Percentiles rank a stretch among this genome's conserved stretches.
These are phyloP conservation scores for Cladophialophora psammophila DNA, from an alignment of 2,329 filamentous ascomycete species.

Conservation along the genomic window DNA sequence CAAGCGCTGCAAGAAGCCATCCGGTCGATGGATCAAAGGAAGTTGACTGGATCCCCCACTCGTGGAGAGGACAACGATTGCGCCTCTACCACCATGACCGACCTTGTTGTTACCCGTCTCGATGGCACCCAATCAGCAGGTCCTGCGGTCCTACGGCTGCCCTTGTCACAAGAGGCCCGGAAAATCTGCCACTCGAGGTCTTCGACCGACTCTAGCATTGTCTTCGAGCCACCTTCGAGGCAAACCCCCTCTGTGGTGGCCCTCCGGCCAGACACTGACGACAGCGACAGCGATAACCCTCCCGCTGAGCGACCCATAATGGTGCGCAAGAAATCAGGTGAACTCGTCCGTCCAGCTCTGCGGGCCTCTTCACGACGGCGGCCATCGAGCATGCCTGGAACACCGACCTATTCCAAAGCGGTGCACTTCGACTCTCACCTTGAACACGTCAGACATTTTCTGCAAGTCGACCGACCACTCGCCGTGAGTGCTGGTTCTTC, in stretches of 20 bases:
- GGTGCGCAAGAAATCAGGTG: conserved; percentile 97
- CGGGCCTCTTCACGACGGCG: conserved; percentile 77
- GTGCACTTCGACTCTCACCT: conserved; percentile 99
- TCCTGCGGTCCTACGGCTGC: conserved; percentile 48
- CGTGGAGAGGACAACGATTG: conserved; percentile 43
- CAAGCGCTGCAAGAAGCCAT: conserved; percentile 82
- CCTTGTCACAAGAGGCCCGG: conserved; percentile 62
- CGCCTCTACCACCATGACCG: conserved; percentile 31
- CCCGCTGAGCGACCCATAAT: conserved; percentile 78
- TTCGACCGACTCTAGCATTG: conserved; percentile 62
- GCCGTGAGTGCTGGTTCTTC: conserved; percentile 95
- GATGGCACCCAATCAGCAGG: conserved; percentile 47
- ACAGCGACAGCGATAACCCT: conserved; percentile 65
- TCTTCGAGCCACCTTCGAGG: conserved; percentile 52
- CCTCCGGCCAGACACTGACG: conserved; percentile 55
- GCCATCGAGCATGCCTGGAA: conserved; percentile 96
- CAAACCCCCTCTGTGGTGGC: conserved; percentile 54
- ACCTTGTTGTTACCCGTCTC: conserved; percentile 34
- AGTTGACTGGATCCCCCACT: conserved; percentile 63
- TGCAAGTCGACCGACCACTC: conserved; percentile 92
- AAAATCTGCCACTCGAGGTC: conserved; percentile 69
- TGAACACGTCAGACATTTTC: conserved; percentile 94
- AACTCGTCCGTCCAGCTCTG: conserved; percentile 90
- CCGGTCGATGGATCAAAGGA: conserved; percentile 74
- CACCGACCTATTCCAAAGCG: conserved; percentile 91